phyloP scores from a whole-genome alignment of 192 early-diverging fungal genomes.

The Gigaspora rosea region DNA sequence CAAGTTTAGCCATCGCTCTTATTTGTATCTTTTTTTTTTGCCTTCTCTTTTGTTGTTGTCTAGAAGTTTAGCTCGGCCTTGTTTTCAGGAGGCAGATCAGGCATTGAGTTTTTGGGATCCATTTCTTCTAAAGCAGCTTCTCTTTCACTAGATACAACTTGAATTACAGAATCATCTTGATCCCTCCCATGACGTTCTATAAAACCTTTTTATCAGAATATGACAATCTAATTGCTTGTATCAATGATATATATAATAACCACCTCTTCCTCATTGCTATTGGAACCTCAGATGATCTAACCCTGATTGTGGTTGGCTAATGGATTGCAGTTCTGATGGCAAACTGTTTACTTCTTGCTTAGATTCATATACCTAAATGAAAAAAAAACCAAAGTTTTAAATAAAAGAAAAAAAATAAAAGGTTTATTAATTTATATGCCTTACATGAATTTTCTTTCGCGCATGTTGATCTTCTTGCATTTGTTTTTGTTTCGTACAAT shows the following conservation, averaged over 20 bases:
- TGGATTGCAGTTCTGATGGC: slow-evolving; percentile 21
- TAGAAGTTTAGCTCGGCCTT: too few species aligned
- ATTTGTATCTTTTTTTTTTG: too few species aligned
- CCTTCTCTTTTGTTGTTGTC: too few species aligned
- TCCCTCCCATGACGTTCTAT: slow-evolving; percentile 33
- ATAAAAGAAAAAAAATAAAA: too few species aligned
- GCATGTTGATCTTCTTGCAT: too few species aligned
- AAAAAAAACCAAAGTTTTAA: too few species aligned
- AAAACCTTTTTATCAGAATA: background rate
- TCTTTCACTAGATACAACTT: slow-evolving; percentile 36
- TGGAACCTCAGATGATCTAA: slow-evolving; percentile 17
- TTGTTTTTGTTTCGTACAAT: slow-evolving; percentile 93
- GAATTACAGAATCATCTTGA: slow-evolving; percentile 37
- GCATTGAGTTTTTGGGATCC: background rate
- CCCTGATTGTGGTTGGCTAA: background rate
- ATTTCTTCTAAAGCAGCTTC: slow-evolving; percentile 35
- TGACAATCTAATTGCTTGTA: background rate
- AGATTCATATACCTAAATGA: too few species aligned
- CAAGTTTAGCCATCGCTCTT: too few species aligned
- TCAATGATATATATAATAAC: background rate
- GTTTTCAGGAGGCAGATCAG: too few species aligned
- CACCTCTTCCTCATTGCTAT: slow-evolving; percentile 23
- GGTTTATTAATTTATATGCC: background rate
- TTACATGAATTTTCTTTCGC: too few species aligned
- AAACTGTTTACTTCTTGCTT: too few species aligned